Base-by-base conservation (phyloP, 1,284 basidiomycete genomes). In the Amylostereum chailletii region DNA sequence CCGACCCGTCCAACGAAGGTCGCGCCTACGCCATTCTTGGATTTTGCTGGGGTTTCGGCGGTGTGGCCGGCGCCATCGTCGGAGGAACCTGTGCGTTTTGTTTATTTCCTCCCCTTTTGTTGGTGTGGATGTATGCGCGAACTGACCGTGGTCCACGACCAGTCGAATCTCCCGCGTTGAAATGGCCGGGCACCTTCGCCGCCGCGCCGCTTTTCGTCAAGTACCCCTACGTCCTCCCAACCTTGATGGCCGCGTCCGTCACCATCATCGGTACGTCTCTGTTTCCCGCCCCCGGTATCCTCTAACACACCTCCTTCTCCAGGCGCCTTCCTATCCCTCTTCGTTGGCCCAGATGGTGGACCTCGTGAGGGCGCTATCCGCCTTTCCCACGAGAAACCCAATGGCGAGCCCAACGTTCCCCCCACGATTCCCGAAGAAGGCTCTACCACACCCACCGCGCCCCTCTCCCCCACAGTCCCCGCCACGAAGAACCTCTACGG, bases 11-110 rank as follows among this genome's bases (percentile, higher is more conserved):
- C 49, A 97, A 97, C 65, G 94, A 96, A 66, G 90, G 90, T 34
- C 79, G 92, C 56, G 94, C 94, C 10, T 96, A 96, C 63, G 92
- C 92, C 44, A 90, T 94, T 56, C 76, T 97, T 47, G 94, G 68
- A 9, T 96, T 96, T 67, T 92, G 86, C 56, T 97, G 94, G 94
- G 94, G 94, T 54, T 83, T 97, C 61, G 94, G 94, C 55, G 94
- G 93, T 79, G 89, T 94, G 8, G 79, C 87, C 42, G 90, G 89
- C 47, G 87, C 89, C 45, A 89, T 94, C 55, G 76, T 94, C 40
- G 90, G 91, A 54, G 91, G 90, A 58, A 72, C 85, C 46, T 93
- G 87, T 89, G 54, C 63, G 86, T 71, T 45, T 42, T 34, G 46
- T 37, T 47, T 48, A 46, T 39, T 19, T 19, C 19, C 19, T 19